Conservation (phyloP, 495 filamentous ascomycete species). For the Hyaloscypha finlandica region DNA sequence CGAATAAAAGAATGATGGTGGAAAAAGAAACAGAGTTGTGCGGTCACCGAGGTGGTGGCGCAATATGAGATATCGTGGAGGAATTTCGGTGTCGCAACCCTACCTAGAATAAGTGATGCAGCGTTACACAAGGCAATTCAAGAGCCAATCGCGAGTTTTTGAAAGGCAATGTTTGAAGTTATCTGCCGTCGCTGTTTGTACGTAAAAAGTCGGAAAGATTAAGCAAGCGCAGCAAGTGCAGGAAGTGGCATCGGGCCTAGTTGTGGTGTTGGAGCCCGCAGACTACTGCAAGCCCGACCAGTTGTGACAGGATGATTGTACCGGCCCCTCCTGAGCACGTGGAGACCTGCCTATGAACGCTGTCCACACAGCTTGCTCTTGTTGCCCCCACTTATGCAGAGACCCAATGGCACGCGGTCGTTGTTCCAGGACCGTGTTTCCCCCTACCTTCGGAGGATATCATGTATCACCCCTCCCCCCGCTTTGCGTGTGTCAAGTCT, state of each 20-base stretch:
- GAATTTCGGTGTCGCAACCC: too few species aligned
- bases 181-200: neutral
- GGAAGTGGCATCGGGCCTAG: neutral
- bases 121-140: neutral
- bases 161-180: neutral
- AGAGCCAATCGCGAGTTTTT: neutral
- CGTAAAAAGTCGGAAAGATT: neutral
- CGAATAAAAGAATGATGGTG: neutral
- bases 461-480: neutral
- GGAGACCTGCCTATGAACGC: neutral
- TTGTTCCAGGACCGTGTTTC: neutral
- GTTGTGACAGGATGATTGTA: too few species aligned
- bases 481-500: neutral
- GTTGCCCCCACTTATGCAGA: slow-evolving; percentile 8
- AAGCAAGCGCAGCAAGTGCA: neutral
- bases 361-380: neutral
- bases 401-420: neutral
- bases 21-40: neutral
- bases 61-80: neutral
- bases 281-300: neutral
- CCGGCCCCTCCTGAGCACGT: too few species aligned
- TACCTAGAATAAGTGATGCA: neutral
- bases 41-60: neutral
- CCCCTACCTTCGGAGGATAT: neutral
- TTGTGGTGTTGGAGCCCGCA: neutral